Evolutionary conservation across 352 stramenopile species (phyloP).

Genomic region (Phytophthora uliginosa): DNA sequence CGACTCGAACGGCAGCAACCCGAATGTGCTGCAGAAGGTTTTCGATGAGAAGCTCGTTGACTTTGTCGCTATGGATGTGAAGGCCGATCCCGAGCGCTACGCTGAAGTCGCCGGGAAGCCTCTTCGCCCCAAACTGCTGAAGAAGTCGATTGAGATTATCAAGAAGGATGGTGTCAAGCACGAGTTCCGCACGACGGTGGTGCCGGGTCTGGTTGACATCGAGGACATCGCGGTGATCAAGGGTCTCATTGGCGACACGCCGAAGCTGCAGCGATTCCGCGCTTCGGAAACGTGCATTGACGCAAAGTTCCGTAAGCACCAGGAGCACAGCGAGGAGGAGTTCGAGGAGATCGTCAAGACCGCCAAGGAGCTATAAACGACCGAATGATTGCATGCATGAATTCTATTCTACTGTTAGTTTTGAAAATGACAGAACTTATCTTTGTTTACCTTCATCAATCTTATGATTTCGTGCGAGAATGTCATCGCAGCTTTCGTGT

Average conservation of each 20-base stretch:
- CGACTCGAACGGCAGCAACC: constrained; percentile 46
- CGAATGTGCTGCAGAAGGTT: constrained; percentile 37
- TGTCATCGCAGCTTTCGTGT: too few species aligned
- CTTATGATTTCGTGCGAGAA: too few species aligned
- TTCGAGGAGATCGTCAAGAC: constrained; percentile 32
- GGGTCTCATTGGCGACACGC: constrained; percentile 23
- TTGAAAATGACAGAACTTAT: too few species aligned
- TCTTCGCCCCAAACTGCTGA: constrained; percentile 36
- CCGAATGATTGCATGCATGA: neutral
- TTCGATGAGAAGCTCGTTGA: constrained; percentile 39
- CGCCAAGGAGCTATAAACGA: constrained; percentile 25
- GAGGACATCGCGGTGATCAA: constrained; percentile 42
- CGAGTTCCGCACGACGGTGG: constrained; percentile 42
- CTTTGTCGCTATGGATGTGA: constrained; percentile 45
- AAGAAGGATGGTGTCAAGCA: constrained; percentile 40
- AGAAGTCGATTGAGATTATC: constrained; percentile 41
- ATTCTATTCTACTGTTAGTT: too few species aligned
- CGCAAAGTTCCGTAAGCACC: constrained; percentile 28
- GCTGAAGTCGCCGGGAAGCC: constrained; percentile 36
- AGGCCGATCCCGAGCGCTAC: constrained; percentile 37
- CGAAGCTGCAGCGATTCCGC: constrained; percentile 39
- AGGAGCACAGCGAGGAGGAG: constrained; percentile 40
- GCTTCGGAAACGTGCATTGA: constrained; percentile 38
- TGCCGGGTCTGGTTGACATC: constrained; percentile 40
- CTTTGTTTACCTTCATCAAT: too few species aligned